Evolutionary conservation across 164 flowering plant genomes (phyloP).

Genomic region (Warburgia ugandensis): DNA sequence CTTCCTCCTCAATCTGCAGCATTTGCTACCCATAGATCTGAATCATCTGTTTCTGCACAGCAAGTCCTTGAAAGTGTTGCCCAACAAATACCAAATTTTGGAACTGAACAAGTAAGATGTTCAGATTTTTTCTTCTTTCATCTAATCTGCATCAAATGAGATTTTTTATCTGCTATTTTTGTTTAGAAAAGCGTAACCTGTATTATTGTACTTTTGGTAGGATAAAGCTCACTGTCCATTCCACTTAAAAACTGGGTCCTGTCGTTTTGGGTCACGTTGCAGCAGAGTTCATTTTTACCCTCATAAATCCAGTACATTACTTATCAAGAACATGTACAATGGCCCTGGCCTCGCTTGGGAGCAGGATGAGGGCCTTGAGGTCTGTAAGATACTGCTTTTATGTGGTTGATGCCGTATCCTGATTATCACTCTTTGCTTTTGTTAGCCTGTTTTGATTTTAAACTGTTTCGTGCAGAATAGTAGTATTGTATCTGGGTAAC

Average conservation of each 20-base stretch:
- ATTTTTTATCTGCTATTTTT: neutral
- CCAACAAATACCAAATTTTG: constrained; percentile 81
- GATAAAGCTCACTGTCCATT: constrained; percentile 98
- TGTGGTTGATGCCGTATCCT: constrained; percentile 64
- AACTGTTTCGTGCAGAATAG: too few species aligned
- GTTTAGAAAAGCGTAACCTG: neutral
- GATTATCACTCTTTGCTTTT: constrained; percentile 5
- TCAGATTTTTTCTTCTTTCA: neutral
- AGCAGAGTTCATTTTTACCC: constrained; percentile 97
- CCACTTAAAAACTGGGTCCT: constrained; percentile 90
- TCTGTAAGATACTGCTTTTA: constrained; percentile 54
- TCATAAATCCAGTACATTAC: constrained; percentile 85
- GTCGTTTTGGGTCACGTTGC: constrained; percentile 89
- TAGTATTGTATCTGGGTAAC: too few species aligned
- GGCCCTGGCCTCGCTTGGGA: constrained; percentile 99
- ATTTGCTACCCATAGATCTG: constrained; percentile 41
- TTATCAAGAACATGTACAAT: constrained; percentile 90
- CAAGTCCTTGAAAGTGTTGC: constrained; percentile 60
- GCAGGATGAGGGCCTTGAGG: constrained; percentile 99
- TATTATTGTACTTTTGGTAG: constrained; percentile 26
- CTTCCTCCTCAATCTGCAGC: constrained; percentile 92
- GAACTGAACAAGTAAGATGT: constrained; percentile 74
- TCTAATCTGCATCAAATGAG: neutral
- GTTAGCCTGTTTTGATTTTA: too few species aligned
- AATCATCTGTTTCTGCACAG: constrained; percentile 34